Percentiles rank a stretch among this genome's conserved stretches.
These are phyloP conservation scores for Paraphoma chrysanthemicola DNA, from an alignment of 2,329 filamentous ascomycete species.

Conservation along the genomic window DNA sequence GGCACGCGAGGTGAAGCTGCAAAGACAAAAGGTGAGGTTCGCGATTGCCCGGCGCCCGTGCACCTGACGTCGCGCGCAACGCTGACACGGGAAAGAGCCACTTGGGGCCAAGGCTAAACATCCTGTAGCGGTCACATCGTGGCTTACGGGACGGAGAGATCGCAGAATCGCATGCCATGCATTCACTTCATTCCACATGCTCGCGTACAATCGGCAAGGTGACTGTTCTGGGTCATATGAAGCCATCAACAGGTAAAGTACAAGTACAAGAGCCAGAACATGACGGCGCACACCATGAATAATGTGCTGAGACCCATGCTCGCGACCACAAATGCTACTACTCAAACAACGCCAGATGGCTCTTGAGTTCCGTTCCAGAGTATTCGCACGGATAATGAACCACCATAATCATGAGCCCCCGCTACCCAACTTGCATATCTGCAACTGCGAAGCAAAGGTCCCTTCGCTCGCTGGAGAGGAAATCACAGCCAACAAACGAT, in stretches of 20 bases:
- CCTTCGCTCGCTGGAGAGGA: too few species aligned
- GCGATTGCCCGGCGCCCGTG: conserved; percentile 8
- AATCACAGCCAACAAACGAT: too few species aligned
- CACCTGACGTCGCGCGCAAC: conserved; percentile 7
- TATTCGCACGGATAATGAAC: neutral
- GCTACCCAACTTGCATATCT: too few species aligned
- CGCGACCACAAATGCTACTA: neutral
- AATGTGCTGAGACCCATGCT: neutral
- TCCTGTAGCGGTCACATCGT: neutral
- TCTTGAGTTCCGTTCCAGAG: neutral
- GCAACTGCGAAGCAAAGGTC: too few species aligned
- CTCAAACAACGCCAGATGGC: neutral
- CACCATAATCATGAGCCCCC: too few species aligned
- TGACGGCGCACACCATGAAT: neutral
- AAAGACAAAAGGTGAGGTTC: conserved; percentile 7
- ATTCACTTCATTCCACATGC: neutral
- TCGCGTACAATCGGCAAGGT: neutral
- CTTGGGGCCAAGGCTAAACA: neutral
- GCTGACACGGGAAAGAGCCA: neutral
- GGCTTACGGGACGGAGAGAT: too few species aligned
- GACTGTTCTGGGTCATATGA: neutral
- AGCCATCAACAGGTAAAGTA: neutral
- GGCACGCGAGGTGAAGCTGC: conserved; percentile 24
- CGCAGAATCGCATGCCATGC: too few species aligned
- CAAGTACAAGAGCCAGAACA: neutral